phyloP scores from a whole-genome alignment of 768 basidiomycete species.

The Butyriboletus loyo region DNA sequence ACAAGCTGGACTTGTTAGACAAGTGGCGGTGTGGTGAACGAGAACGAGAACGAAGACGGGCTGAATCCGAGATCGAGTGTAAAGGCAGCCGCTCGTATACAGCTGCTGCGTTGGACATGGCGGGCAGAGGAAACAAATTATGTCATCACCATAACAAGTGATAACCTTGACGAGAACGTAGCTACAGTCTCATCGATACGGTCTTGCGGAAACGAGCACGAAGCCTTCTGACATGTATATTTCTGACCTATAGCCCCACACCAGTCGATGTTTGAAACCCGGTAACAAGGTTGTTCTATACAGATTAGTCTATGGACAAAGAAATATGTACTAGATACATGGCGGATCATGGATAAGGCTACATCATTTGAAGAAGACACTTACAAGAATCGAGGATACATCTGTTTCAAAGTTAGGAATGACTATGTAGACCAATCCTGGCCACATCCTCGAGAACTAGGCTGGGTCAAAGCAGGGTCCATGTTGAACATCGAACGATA shows the following conservation, averaged over 20 bases:
- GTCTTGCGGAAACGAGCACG: not conserved
- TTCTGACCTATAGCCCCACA: not conserved
- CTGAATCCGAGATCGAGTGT: conserved; percentile 39
- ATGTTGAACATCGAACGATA: not conserved
- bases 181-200: not conserved
- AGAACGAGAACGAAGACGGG: conserved; percentile 19
- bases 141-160: too few relatives aligned
- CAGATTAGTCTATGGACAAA: not conserved
- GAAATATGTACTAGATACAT: conserved; percentile 2
- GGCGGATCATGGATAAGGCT: not conserved
- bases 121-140: not conserved
- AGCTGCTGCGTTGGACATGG: conserved; percentile 41
- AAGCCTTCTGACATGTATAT: not conserved
- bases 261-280: not conserved
- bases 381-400: not conserved
- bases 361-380: not conserved
- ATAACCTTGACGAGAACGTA: too few relatives aligned
- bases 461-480: not conserved
- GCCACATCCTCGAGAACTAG: not conserved
- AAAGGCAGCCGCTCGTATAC: conserved; percentile 52
- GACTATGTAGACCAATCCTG: not conserved
- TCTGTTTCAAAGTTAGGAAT: not conserved
- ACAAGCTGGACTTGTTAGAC: conserved; percentile 26
- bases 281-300: too few relatives aligned
- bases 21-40: conserved; percentile 26